Evolutionary conservation across 83 land plant genomes (phyloP), one percentile per base, ranked within the genome.

Genomic region (Diphasiastrum complanatum): DNA sequence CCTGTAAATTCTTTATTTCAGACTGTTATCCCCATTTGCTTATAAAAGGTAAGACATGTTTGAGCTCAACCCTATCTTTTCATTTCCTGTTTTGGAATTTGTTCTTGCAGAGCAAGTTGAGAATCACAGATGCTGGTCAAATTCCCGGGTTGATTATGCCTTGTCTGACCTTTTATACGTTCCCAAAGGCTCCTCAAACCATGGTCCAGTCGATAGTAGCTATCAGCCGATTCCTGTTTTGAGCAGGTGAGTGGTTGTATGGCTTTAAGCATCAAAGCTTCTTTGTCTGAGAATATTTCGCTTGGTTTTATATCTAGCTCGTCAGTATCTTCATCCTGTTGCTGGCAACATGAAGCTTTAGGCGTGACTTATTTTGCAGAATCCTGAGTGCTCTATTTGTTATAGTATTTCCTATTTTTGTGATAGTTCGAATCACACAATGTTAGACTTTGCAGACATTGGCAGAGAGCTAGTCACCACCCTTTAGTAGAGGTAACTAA

Each of bases 231-330:
- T 41, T 41, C n/a, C 45, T 41, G 12, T 18, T 14, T 14, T 41
- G 45, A 41, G 45, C 45, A 41, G n/a, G 45, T 41, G n/a, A n/a
- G n/a, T n/a, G n/a, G n/a, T 41, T 41, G 45, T 41, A 41, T 14
- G 12, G 12, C 12, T 41, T 41, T 41, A 41, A 41, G n/a, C 18
- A 18, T 41, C 12, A 18, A 14, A 14, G 45, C 45, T 14, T 41
- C 45, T 41, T 41, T 41, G n/a, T 18, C 18, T 18, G 12, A 14
- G 0, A 41, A 41, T 41, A 18, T n/a, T n/a, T n/a, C n/a, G n/a
- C n/a, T n/a, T n/a, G n/a, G n/a, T n/a, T n/a, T n/a, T n/a, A n/a
- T n/a, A n/a, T n/a, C n/a, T n/a, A n/a, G n/a, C n/a, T n/a, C n/a
- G n/a, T n/a, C n/a, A n/a, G n/a, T n/a, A n/a, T n/a, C n/a, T n/a